Base-by-base conservation (phyloP, 192 early-diverging fungal species). In the Cetraspora pellucida region DNA sequence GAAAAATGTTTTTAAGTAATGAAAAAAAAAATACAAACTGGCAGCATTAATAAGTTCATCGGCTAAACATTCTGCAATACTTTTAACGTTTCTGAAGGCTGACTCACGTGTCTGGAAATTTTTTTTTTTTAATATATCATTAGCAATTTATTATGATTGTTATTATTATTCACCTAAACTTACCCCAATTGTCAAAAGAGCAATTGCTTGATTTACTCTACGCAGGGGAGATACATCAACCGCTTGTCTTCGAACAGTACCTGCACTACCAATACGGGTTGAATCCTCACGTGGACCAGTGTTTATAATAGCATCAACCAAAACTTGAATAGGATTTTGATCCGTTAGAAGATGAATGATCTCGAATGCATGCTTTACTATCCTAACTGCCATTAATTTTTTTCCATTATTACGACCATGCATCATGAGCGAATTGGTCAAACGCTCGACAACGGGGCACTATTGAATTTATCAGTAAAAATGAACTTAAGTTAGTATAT, bases 381-480 rank as follows among this genome's bases (percentile, higher is more conserved):
- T 98, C 77, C 97, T 95, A 84, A 90, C 89, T 79, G 97, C 93
- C 96, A 98, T 97, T 78, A 98, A 89, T 92, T 98, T 98, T 93
- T 98, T 98, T 82, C 96, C 97, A 90, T 96, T 98, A 94, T 98
- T 98, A 81, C 96, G 94, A 77, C 96, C 97, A 89, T 97, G 94
- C 95, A 97, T 97, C 97, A 98, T 98, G 81, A 98, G 89, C 80
- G 96, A 95, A 91, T 97, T 98, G 87, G 94, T 93, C 74, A 98
- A 90, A 84, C 97, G 94, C 93, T 98, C 97, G 73, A 97, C 95
- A 77, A 98, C 92, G 77, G 97, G 97, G 90, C 96, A 98, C 93
- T 91, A 75, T 19, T 2, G 37, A 19, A 65, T 54, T 55, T 37
- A 0, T 37, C n/a, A 59, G 57, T 27, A 9, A 59, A 8, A n/a